Evolutionary conservation across 306 rosid genomes (phyloP), one percentile per base, ranked within the genome.

Genomic region (Casuarina equisetifolia): DNA sequence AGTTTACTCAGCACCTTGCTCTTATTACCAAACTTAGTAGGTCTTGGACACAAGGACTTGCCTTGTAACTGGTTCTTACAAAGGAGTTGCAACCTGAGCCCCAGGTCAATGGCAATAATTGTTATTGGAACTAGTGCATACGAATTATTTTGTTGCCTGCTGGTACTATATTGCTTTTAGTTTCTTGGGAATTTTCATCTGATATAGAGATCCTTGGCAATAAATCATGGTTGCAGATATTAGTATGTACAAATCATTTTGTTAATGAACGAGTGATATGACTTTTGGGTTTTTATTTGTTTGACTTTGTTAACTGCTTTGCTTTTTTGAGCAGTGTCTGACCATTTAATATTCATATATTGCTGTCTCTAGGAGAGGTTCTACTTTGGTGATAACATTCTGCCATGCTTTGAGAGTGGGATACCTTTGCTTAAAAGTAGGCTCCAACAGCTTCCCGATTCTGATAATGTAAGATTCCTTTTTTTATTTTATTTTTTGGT

Each of bases 361-460:
- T 80, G 58, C 58, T 69, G 73, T 86, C 50, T 48, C 49, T 83
- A 92, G 99, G 97, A 95, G 90, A 87, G 99, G 46, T 95, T 95
- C 90, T 95, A 92, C 90, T 95, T 95, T 73, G 99, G 99, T 45
- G 99, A 95, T 85, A 95, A 88, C 83, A 90, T 95, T 58, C 85
- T 92, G 74, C 99, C 99, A 11, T 95, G 97, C 88, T 95, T 95
- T 84, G 99, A 95, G 83, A 95, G 97, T 74, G 99, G 97, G 69
- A 95, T 95, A 79, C 97, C 97, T 25, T 82, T 95, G 90, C 96
- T 95, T 61, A 88, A 84, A 85, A 86, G 82, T 86, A 92, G 97
- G 84, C 92, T 95, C 38, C 97, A 91, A 74, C 87, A 88, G 63
- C 97, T 92, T 77, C 97, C 97, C 55, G 99, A 95, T 84, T 95